A percentile compares a stretch with the other conserved stretches of the same genome.
Evolutionary conservation across 2,329 filamentous ascomycete genomes (phyloP).

Genomic region (Penicillium sp.): DNA sequence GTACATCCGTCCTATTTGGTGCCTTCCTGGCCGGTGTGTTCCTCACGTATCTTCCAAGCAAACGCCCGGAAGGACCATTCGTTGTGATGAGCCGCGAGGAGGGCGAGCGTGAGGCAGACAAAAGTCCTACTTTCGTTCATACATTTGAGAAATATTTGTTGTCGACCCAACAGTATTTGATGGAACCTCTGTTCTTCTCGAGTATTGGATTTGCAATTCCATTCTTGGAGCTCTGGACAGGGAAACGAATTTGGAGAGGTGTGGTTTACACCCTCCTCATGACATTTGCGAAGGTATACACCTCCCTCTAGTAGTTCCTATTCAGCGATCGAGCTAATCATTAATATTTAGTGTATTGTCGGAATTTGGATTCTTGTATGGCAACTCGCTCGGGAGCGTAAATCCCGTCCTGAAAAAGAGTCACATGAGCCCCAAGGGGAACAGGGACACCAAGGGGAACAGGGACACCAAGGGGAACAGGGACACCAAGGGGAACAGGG

Average conservation of each 20-base stretch:
- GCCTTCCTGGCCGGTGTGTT: slow-evolving; percentile 40
- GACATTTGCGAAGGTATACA: slow-evolving; percentile 30
- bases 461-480: background rate
- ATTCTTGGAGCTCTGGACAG: slow-evolving; percentile 35
- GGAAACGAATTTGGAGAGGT: slow-evolving; percentile 33
- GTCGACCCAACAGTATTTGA: slow-evolving; percentile 35
- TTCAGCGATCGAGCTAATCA: background rate
- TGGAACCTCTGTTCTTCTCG: slow-evolving; percentile 35
- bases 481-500: background rate
- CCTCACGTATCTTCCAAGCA: slow-evolving; percentile 39
- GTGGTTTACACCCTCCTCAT: slow-evolving; percentile 32
- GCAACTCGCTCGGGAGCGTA: slow-evolving; percentile 6
- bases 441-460: background rate
- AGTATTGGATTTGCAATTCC: slow-evolving; percentile 37
- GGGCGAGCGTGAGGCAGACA: slow-evolving; percentile 34
- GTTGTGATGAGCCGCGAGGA: slow-evolving; percentile 36
- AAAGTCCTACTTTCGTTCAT: slow-evolving; percentile 41
- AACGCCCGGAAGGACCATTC: slow-evolving; percentile 38
- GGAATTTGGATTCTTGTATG: slow-evolving; percentile 31
- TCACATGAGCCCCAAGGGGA: background rate
- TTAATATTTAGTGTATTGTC: slow-evolving; percentile 24
- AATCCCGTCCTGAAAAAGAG: background rate
- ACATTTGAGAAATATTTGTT: slow-evolving; percentile 42
- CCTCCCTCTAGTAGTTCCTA: accelerated
- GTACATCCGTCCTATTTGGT: slow-evolving; percentile 42